Evolutionary conservation across 2,329 filamentous ascomycete genomes (phyloP).

Genomic region (Neonectria neomacrospora): DNA sequence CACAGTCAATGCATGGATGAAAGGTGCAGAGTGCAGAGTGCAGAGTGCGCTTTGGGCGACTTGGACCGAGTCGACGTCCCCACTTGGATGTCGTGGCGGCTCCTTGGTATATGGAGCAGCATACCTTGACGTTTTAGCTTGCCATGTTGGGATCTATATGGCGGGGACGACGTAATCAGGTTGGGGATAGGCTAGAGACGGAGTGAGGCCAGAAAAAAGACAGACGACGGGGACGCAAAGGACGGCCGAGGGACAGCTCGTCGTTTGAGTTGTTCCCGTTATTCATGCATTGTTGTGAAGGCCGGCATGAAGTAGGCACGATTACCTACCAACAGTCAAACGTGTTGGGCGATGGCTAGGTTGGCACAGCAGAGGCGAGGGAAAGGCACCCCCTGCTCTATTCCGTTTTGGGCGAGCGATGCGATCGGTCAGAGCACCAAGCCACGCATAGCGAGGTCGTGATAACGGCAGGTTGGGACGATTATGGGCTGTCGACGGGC

Average conservation of each 20-base stretch:
- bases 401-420: not conserved
- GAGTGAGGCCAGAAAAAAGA: not conserved
- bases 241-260: not conserved
- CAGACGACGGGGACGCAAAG: not conserved
- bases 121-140: conserved; percentile 13
- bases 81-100: conserved; percentile 26
- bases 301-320: not conserved
- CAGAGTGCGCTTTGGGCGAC: not conserved
- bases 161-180: conserved; percentile 6
- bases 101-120: conserved; percentile 6
- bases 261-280: not conserved
- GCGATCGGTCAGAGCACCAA: not conserved
- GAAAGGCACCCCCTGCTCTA: not conserved
- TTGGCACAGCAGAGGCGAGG: not conserved
- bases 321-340: not conserved
- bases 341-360: not conserved
- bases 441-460: conserved; percentile 4
- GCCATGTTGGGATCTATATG: conserved; percentile 5
- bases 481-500: conserved; percentile 1
- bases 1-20: conserved; percentile 7
- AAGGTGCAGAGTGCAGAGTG: conserved; percentile 4
- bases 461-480: not conserved
- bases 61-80: conserved; percentile 8
- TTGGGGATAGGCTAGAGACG: not conserved
- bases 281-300: not conserved